These are phyloP conservation scores for Vinca minor DNA, from an alignment of 257 asterid genomes.

Conservation along the genomic window DNA sequence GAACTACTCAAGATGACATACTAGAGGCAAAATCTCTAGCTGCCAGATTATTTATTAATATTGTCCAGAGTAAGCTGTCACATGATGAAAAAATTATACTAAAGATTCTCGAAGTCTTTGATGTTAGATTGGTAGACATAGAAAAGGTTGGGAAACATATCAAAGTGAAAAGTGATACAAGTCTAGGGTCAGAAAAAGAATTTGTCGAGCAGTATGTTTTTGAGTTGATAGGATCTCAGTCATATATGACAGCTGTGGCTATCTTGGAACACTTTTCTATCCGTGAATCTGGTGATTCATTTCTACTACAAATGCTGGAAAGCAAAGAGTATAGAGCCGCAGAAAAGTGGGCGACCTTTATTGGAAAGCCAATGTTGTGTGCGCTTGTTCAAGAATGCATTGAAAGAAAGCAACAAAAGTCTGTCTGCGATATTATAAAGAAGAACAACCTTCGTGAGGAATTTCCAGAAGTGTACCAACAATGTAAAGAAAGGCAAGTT, in stretches of 20 bases:
- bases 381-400: constrained; percentile 59
- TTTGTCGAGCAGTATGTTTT: constrained; percentile 51
- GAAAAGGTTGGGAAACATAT: constrained; percentile 33
- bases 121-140: constrained; percentile 43
- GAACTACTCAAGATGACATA: constrained; percentile 35
- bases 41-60: constrained; percentile 53
- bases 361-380: constrained; percentile 64
- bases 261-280: constrained; percentile 68
- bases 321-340: constrained; percentile 58
- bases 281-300: constrained; percentile 46
- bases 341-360: constrained; percentile 83
- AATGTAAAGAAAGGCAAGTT: constrained; percentile 78
- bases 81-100: constrained; percentile 53
- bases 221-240: constrained; percentile 43
- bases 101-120: constrained; percentile 61
- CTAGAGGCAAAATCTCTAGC: constrained; percentile 43
- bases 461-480: constrained; percentile 75
- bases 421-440: constrained; percentile 61
- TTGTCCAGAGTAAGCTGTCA: constrained; percentile 30
- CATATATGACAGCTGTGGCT: constrained; percentile 57
- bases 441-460: constrained; percentile 56
- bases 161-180: constrained; percentile 23
- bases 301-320: constrained; percentile 61
- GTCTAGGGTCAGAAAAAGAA: constrained; percentile 37
- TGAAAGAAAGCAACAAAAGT: constrained; percentile 37